Percentiles rank a stretch among this genome's conserved stretches.
These are phyloP conservation scores for Colletotrichum sp. DNA, from an alignment of 2,329 filamentous ascomycete species.

Conservation along the genomic window DNA sequence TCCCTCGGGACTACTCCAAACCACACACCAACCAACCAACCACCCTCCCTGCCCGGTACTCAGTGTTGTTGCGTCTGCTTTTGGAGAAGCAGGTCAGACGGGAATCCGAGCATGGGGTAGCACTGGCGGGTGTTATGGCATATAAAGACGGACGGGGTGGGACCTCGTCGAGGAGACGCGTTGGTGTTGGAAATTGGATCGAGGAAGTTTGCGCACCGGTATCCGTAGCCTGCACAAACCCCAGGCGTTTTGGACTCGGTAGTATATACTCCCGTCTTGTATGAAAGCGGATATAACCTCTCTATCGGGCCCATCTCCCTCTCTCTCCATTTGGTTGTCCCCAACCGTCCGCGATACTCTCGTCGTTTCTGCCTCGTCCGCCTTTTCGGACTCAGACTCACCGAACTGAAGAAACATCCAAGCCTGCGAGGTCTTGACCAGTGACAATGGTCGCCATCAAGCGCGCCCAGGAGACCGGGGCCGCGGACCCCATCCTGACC, in stretches of 20 bases:
- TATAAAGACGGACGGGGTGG: background rate
- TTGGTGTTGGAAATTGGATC: background rate
- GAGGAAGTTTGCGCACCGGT: background rate
- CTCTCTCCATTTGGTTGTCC: background rate
- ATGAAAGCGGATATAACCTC: background rate
- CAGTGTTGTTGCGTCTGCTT: background rate
- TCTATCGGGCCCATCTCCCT: background rate
- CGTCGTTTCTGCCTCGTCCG: background rate
- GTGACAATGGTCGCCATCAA: conserved; percentile 16
- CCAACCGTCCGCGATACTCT: background rate
- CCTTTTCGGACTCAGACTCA: background rate
- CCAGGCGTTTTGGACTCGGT: background rate
- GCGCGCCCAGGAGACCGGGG: conserved; percentile 16
- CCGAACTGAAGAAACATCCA: background rate
- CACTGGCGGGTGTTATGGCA: background rate
- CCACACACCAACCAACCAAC: background rate
- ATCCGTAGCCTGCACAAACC: background rate
- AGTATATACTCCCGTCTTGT: conserved; percentile 1
- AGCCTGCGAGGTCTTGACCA: background rate
- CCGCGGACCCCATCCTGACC: conserved; percentile 34
- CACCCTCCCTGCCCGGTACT: background rate
- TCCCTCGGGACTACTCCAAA: background rate
- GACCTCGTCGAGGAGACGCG: background rate
- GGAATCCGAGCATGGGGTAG: background rate
- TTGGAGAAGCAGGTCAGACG: background rate